Evolutionary conservation across 148 eudicot species (phyloP), one percentile per base, ranked within the genome.

Genomic region (Bassia scoparia): DNA sequence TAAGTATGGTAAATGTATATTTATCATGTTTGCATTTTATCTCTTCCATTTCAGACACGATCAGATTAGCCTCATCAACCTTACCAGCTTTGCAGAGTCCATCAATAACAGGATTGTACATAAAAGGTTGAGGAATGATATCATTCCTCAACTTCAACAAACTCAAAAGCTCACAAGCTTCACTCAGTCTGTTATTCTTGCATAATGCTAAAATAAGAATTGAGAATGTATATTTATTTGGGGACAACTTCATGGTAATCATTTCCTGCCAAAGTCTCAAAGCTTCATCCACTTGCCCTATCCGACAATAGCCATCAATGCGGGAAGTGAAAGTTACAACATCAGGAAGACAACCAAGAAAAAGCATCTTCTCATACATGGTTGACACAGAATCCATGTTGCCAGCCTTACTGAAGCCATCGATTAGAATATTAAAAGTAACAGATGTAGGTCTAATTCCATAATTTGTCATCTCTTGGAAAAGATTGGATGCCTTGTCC

Each of bases 91-190:
- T 95, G 78, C 93, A 95, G 37, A 88, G 87, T 37, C 97, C 98
- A 80, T 95, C 98, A 81, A 95, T 82, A 37, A 95, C 88, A 63
- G 97, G 96, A 79, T 95, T 91, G 80, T 85, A 95, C 53, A 89
- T 81, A 81, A 95, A 95, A 52, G 96, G 83, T 77, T 68, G 77
- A 55, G 89, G 89, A 38, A 79, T 65, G 69, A 88, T 86, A 79
- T 66, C 69, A 26, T 89, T 76, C 71, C 87, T 89, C 76, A 14
- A 46, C 64, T 84, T 83, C 81, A 95, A 74, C 69, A 87, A 84
- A 73, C 69, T 77, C 71, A 95, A 72, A 41, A 91, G 69, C 64
- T 82, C 80, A 30, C 88, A 87, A 67, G 98, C 98, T 84, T 95
- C 97, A 2, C 74, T 70, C 71, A 89, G 54, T 81, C 93, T 88